phyloP scores from a whole-genome alignment of 2,329 filamentous ascomycete species.

The Lecanicillium sp. region DNA sequence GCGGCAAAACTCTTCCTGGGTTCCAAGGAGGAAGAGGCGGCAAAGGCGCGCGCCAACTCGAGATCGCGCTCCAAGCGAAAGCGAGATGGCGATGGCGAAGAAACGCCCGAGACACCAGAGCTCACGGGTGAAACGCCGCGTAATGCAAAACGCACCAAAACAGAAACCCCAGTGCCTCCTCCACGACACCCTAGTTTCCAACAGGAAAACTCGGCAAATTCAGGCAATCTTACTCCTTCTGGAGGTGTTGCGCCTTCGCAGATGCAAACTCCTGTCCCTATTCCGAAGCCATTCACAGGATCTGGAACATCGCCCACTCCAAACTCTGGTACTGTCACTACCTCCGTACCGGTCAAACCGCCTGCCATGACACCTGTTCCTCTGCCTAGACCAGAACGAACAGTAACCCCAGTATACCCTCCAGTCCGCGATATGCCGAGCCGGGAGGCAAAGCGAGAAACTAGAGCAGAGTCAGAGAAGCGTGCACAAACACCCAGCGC shows the following conservation, averaged over 20 bases:
- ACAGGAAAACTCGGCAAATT: conserved; percentile 18
- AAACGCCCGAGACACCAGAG: conserved; percentile 20
- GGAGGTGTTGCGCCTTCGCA: conserved; percentile 13
- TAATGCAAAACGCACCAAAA: conserved; percentile 44
- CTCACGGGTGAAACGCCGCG: conserved; percentile 26
- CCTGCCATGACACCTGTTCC: conserved; percentile 29
- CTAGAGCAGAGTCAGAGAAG: conserved; percentile 34
- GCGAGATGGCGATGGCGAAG: conserved; percentile 27
- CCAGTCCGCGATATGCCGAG: conserved; percentile 17
- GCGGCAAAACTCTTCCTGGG: conserved; percentile 37
- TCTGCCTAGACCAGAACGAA: conserved; percentile 24
- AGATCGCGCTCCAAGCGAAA: conserved; percentile 35
- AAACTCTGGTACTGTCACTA: conserved; percentile 14
- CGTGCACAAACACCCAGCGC: conserved; percentile 23
- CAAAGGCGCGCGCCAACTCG: conserved; percentile 22
- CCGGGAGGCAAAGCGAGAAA: conserved; percentile 33
- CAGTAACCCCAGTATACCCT: conserved; percentile 23
- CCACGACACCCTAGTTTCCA: conserved; percentile 26
- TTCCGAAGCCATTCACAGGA: conserved; percentile 23
- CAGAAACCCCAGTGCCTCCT: conserved; percentile 47
- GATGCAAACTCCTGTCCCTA: conserved; percentile 34
- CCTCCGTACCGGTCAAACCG: conserved; percentile 21
- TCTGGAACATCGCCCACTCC: conserved; percentile 24
- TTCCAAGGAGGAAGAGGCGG: conserved; percentile 15
- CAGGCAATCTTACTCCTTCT: conserved; percentile 10